Percentiles rank a stretch among this genome's conserved stretches.
Evolutionary conservation across 2,329 filamentous ascomycete species (phyloP).

Genomic region (Ophiostoma sp.): DNA sequence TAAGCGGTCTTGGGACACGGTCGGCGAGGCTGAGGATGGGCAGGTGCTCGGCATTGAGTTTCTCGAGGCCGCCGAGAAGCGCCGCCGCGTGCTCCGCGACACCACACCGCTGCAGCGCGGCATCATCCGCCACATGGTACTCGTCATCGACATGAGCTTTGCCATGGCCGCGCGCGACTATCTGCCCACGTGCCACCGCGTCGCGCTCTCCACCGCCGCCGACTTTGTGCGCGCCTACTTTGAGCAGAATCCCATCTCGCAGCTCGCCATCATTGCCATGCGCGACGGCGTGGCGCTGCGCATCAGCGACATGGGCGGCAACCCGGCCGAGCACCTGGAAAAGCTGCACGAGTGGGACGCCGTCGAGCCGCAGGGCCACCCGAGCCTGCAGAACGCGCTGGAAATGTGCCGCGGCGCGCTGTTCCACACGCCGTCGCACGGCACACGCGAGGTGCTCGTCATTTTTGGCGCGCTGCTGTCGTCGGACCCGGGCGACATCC

Average conservation of each 20-base stretch:
- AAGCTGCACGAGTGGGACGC: slow-evolving; percentile 63
- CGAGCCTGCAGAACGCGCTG: slow-evolving; percentile 86
- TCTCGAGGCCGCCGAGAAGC: slow-evolving; percentile 77
- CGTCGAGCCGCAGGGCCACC: slow-evolving; percentile 65
- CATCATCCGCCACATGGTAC: slow-evolving; percentile 91
- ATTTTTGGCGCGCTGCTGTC: slow-evolving; percentile 87
- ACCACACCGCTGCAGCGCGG: slow-evolving; percentile 93
- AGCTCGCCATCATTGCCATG: slow-evolving; percentile 89
- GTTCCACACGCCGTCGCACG: slow-evolving; percentile 89
- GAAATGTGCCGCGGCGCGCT: slow-evolving; percentile 90
- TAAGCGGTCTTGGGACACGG: slow-evolving; percentile 64
- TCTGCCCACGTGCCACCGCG: slow-evolving; percentile 76
- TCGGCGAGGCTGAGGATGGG: slow-evolving; percentile 74
- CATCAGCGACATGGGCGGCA: slow-evolving; percentile 85
- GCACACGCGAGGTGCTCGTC: slow-evolving; percentile 86
- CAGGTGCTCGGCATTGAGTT: slow-evolving; percentile 69
- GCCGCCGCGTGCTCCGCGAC: slow-evolving; percentile 75
- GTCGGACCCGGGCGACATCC: slow-evolving; percentile 90
- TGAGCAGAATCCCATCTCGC: slow-evolving; percentile 96
- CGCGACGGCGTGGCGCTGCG: slow-evolving; percentile 81
- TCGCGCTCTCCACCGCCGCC: slow-evolving; percentile 74
- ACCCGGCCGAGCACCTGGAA: slow-evolving; percentile 80
- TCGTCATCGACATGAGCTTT: slow-evolving; percentile 86
- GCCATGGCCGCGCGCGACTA: slow-evolving; percentile 96
- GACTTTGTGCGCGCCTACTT: slow-evolving; percentile 94